Percentiles rank a stretch among this genome's conserved stretches.
These are phyloP conservation scores for Phaeolepiota aurea DNA, from an alignment of 768 basidiomycete species.

Conservation along the genomic window DNA sequence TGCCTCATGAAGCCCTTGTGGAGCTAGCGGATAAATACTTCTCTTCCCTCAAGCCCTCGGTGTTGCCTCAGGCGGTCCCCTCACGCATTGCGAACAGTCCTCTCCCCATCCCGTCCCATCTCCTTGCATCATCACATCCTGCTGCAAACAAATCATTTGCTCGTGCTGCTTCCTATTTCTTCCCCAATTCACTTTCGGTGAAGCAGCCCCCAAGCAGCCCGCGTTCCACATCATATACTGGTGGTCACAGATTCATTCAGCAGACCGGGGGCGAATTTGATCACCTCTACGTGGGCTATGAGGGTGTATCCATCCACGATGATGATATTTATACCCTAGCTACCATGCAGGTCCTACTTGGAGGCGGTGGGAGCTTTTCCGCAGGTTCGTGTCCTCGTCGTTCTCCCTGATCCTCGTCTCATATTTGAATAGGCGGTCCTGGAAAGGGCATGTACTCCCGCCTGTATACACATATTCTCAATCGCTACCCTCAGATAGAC, in stretches of 20 bases:
- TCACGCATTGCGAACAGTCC: slow-evolving; percentile 20
- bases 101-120: slow-evolving; percentile 39
- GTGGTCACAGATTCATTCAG: slow-evolving; percentile 69
- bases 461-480: slow-evolving; percentile 91
- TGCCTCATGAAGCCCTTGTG: slow-evolving; percentile 84
- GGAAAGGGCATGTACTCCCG: slow-evolving; percentile 99
- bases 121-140: slow-evolving; percentile 46
- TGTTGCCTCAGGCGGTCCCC: slow-evolving; percentile 14
- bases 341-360: slow-evolving; percentile 89
- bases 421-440: slow-evolving; percentile 59
- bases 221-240: slow-evolving; percentile 59
- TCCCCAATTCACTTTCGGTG: slow-evolving; percentile 27
- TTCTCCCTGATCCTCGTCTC: neutral
- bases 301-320: slow-evolving; percentile 86
- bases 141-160: slow-evolving; percentile 60
- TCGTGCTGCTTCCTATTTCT: slow-evolving; percentile 73
- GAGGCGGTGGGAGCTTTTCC: slow-evolving; percentile 94
- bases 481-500: slow-evolving; percentile 89
- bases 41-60: slow-evolving; percentile 47
- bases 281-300: slow-evolving; percentile 89
- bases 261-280: slow-evolving; percentile 67
- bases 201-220: slow-evolving; percentile 18
- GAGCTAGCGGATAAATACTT: slow-evolving; percentile 82
- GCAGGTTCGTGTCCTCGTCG: slow-evolving; percentile 43
- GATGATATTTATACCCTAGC: slow-evolving; percentile 90